Conservation (phyloP, 108 stramenopile species). For the Pseudonitzschia delicatissima region DNA sequence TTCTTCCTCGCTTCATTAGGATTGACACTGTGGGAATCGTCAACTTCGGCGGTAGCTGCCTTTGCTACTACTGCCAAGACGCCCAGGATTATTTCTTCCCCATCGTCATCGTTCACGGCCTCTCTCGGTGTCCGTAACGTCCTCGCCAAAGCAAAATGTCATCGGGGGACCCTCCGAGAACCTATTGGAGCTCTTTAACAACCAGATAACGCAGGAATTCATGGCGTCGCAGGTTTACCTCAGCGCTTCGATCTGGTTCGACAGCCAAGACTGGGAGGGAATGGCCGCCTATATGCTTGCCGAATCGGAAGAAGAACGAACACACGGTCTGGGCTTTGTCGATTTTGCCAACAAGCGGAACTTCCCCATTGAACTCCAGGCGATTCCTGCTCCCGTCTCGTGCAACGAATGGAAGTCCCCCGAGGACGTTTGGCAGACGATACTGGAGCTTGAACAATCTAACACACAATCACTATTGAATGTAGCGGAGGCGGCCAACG, state of each 20-base stretch:
- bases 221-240: constrained; percentile 27
- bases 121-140: background rate
- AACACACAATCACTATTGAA: constrained; percentile 24
- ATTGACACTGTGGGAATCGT: background rate
- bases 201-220: constrained; percentile 29
- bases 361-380: constrained; percentile 14
- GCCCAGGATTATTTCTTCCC: too few species aligned
- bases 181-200: constrained; percentile 14
- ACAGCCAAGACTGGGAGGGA: constrained; percentile 14
- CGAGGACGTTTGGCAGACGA: constrained; percentile 26
- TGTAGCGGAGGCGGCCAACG: constrained; percentile 25
- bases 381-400: constrained; percentile 13
- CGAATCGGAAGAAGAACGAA: constrained; percentile 32
- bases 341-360: constrained; percentile 32
- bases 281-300: constrained; percentile 36
- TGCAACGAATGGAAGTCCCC: constrained; percentile 13
- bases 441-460: constrained; percentile 14
- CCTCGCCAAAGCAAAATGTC: background rate
- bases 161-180: background rate
- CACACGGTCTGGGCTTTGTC: constrained; percentile 22
- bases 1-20: background rate
- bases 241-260: constrained; percentile 34
- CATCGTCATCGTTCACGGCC: background rate
- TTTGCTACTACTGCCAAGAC: too few species aligned
- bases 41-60: too few species aligned